Percentiles rank a stretch among this genome's conserved stretches.
Conservation (phyloP, 2,329 filamentous ascomycete genomes). For the Didymella keratinophila region DNA sequence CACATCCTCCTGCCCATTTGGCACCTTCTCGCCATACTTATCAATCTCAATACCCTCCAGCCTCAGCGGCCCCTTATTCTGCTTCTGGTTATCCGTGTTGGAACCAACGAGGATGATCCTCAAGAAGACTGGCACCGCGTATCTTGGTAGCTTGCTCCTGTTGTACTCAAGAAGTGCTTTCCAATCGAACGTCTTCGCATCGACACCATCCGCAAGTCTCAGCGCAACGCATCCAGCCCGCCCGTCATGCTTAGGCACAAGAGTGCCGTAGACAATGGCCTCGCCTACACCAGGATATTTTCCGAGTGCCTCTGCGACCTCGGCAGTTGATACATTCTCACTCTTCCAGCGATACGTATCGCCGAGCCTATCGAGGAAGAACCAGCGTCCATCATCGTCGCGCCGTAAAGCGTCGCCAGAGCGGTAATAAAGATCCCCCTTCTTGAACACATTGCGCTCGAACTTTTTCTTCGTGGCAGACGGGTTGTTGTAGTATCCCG, state of each 20-base stretch:
- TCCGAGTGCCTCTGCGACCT: slow-evolving; percentile 56
- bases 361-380: slow-evolving; percentile 56
- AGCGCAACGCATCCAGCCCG: slow-evolving; percentile 65
- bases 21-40: slow-evolving; percentile 37
- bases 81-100: slow-evolving; percentile 78
- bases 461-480: slow-evolving; percentile 68
- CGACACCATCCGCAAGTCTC: slow-evolving; percentile 57
- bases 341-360: slow-evolving; percentile 59
- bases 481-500: slow-evolving; percentile 72
- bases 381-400: slow-evolving; percentile 55
- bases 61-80: slow-evolving; percentile 75
- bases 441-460: slow-evolving; percentile 53
- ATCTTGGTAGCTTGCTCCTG: slow-evolving; percentile 63
- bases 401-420: slow-evolving; percentile 56
- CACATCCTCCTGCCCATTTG: slow-evolving; percentile 32
- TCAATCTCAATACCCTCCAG: slow-evolving; percentile 70
- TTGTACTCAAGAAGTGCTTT: slow-evolving; percentile 34
- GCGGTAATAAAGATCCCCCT: slow-evolving; percentile 56
- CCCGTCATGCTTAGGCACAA: slow-evolving; percentile 55
- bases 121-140: slow-evolving; percentile 78
- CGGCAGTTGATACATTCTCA: slow-evolving; percentile 58
- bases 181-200: slow-evolving; percentile 38
- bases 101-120: slow-evolving; percentile 65
- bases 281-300: slow-evolving; percentile 52
- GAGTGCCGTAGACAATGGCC: slow-evolving; percentile 57